These are phyloP conservation scores for Verbena officinalis DNA, from an alignment of 257 asterid genomes.

Conservation along the genomic window DNA sequence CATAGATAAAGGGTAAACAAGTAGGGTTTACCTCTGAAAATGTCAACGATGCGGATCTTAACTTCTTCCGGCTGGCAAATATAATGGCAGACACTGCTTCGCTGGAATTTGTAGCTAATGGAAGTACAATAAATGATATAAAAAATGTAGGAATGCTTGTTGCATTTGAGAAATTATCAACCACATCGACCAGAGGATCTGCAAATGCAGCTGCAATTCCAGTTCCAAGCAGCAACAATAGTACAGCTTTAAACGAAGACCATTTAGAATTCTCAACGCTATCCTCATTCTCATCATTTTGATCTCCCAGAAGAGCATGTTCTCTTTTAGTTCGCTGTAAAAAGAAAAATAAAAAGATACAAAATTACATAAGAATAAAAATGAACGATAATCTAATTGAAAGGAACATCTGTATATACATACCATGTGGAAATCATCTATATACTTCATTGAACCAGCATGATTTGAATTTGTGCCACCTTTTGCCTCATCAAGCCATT, in stretches of 20 bases:
- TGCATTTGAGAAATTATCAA: conserved; percentile 80
- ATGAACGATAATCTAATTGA: too few relatives aligned
- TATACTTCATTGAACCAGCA: conserved; percentile 55
- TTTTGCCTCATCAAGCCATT: conserved; percentile 79
- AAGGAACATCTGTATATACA: conserved; percentile 25
- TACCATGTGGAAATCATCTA: conserved; percentile 67
- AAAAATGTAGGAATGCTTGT: conserved; percentile 85
- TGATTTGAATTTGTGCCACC: conserved; percentile 34
- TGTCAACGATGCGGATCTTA: conserved; percentile 80
- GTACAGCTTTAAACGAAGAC: conserved; percentile 61
- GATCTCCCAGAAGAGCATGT: conserved; percentile 62
- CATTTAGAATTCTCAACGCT: conserved; percentile 53
- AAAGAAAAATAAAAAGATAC: conserved; percentile 11
- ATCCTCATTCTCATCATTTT: conserved; percentile 66
- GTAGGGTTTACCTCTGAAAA: conserved; percentile 81
- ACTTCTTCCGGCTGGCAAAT: conserved; percentile 79
- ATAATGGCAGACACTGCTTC: conserved; percentile 94
- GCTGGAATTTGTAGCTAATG: conserved; percentile 96
- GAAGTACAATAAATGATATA: conserved; percentile 83
- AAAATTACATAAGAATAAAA: too few relatives aligned
- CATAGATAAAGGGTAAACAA: background rate
- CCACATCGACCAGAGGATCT: conserved; percentile 91
- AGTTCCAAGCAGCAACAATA: conserved; percentile 72
- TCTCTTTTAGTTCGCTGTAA: conserved; percentile 80
- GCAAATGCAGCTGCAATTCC: conserved; percentile 91